These are phyloP conservation scores for Leishmania major DNA, from an alignment of 208 protist species.

Conservation along the genomic window DNA sequence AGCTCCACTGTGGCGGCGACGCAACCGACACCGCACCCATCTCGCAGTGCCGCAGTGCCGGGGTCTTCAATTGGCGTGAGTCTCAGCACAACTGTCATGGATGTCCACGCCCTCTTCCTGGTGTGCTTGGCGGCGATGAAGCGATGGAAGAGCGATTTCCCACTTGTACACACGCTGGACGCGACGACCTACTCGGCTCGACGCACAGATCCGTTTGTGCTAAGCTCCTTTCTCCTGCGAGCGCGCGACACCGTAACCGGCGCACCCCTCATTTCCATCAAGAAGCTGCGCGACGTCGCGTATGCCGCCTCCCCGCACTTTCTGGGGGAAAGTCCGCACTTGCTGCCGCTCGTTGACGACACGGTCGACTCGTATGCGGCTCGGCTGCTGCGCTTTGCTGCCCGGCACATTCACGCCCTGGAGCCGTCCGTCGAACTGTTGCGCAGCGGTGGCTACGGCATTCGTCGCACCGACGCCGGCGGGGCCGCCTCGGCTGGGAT, in stretches of 20 bases:
- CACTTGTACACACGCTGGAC: conserved; percentile 25
- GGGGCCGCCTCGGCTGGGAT: neutral
- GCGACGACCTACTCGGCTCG: conserved; percentile 40
- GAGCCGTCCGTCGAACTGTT: conserved; percentile 31
- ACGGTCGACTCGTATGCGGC: conserved; percentile 32
- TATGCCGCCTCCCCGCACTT: conserved; percentile 35
- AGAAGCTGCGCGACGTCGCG: conserved; percentile 31
- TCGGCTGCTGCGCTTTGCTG: conserved; percentile 35
- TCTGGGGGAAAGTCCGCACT: conserved; percentile 11
- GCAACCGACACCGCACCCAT: neutral
- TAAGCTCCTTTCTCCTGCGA: conserved; percentile 46
- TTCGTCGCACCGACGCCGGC: neutral
- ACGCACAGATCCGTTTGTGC: conserved; percentile 55
- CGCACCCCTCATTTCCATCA: conserved; percentile 35
- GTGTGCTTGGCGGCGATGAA: conserved; percentile 41
- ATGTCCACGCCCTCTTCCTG: conserved; percentile 30
- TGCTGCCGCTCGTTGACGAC: conserved; percentile 36
- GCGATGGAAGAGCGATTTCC: conserved; percentile 22
- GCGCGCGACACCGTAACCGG: conserved; percentile 5
- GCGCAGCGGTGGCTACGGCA: conserved; percentile 18
- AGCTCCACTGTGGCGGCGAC: neutral
- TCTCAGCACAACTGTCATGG: neutral
- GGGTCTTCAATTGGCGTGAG: neutral
- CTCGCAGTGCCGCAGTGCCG: too few species aligned
- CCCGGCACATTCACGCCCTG: conserved; percentile 16